Percentiles rank a stretch among this genome's conserved stretches.
phyloP scores from a whole-genome alignment of 2,329 filamentous ascomycete species.

The Diaporthe ampelina region DNA sequence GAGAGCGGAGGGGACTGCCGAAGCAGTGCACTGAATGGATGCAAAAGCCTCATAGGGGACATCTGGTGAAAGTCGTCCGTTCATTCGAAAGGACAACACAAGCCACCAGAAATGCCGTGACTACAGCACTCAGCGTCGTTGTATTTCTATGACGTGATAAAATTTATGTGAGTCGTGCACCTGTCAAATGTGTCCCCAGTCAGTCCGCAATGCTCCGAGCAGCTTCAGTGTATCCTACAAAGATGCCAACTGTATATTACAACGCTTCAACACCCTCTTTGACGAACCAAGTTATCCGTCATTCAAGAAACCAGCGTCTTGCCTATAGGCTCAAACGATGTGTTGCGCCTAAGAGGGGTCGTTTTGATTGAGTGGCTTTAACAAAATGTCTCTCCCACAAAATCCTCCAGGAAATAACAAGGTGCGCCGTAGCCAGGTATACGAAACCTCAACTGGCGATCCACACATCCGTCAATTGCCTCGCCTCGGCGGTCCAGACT shows the following conservation, averaged over 20 bases:
- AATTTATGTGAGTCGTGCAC: not conserved
- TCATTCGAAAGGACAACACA: not conserved
- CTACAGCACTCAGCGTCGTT: not conserved
- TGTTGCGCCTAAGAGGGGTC: not conserved
- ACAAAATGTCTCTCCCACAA: rapidly evolving
- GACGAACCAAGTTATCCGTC: not conserved
- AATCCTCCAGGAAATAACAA: not conserved
- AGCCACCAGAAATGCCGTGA: not conserved
- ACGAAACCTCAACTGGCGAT: too few species aligned
- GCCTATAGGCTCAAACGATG: not conserved
- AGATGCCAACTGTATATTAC: not conserved
- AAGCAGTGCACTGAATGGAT: too few species aligned
- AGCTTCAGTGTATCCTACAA: not conserved
- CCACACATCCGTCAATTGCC: not conserved
- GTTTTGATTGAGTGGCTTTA: not conserved
- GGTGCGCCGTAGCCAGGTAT: too few species aligned
- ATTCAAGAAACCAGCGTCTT: not conserved
- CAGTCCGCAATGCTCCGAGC: not conserved
- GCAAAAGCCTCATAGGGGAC: too few species aligned
- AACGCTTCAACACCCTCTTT: too few species aligned
- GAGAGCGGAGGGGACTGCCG: too few species aligned
- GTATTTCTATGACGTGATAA: not conserved
- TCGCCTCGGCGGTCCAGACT: not conserved
- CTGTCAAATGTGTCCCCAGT: too few species aligned
- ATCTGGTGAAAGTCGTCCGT: too few species aligned